Evolutionary conservation across 192 early-diverging fungal genomes (phyloP).

Genomic region (Podochytrium sp.): DNA sequence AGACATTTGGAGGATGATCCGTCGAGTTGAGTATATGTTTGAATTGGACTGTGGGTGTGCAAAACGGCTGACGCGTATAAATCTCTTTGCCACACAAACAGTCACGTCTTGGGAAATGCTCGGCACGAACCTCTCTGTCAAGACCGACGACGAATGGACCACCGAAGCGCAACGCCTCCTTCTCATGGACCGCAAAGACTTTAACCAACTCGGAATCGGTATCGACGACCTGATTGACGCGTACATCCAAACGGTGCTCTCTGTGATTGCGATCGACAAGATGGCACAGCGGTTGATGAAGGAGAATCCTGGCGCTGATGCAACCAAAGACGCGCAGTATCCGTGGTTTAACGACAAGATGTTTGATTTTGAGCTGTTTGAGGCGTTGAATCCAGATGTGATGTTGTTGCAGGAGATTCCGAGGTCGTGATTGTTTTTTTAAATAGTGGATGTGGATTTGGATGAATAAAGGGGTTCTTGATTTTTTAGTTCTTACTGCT

Average conservation of each 20-base stretch:
- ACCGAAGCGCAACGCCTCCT: slow-evolving; percentile 80
- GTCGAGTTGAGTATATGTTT: slow-evolving; percentile 34
- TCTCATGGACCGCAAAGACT: slow-evolving; percentile 90
- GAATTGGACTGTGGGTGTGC: too few species aligned
- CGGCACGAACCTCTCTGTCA: slow-evolving; percentile 84
- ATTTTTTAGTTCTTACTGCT: too few species aligned
- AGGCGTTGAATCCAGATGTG: slow-evolving; percentile 55
- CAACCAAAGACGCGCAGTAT: slow-evolving; percentile 24
- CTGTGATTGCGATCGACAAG: slow-evolving; percentile 84
- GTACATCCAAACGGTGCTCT: slow-evolving; percentile 87
- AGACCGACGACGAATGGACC: slow-evolving; percentile 75
- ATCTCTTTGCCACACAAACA: slow-evolving; percentile 9
- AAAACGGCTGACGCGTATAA: background rate
- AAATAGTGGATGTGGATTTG: background rate
- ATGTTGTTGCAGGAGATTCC: slow-evolving; percentile 50
- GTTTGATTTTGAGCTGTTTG: slow-evolving; percentile 57
- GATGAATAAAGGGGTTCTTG: too few species aligned
- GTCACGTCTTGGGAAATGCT: slow-evolving; percentile 89
- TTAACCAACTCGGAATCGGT: slow-evolving; percentile 84
- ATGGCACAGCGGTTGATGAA: slow-evolving; percentile 42
- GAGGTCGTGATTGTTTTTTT: background rate
- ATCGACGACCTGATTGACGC: slow-evolving; percentile 88
- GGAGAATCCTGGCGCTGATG: slow-evolving; percentile 16
- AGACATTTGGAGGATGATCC: slow-evolving; percentile 60
- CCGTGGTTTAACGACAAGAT: slow-evolving; percentile 44